Percentiles rank a stretch among this genome's conserved stretches.
These are phyloP conservation scores for Camelina neglecta DNA, from an alignment of 345 rosid genomes.

Conservation along the genomic window DNA sequence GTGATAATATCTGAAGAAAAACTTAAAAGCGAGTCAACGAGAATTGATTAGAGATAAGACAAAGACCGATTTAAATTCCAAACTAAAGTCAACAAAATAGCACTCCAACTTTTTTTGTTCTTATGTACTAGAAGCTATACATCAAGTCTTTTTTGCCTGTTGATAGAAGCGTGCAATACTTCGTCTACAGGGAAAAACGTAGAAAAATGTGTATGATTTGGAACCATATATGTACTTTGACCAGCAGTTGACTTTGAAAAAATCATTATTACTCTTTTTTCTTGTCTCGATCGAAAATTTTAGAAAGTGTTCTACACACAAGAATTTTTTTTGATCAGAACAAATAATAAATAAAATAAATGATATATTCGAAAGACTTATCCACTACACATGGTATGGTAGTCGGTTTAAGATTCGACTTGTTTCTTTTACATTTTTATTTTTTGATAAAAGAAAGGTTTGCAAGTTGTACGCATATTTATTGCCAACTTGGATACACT, in stretches of 20 bases:
- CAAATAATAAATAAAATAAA: background rate
- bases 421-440: background rate
- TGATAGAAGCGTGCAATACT: conserved; percentile 27
- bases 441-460: too few species aligned
- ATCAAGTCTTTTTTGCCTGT: too few species aligned
- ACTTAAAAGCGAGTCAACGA: too few species aligned
- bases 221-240: background rate
- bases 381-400: background rate
- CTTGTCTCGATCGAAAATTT: conserved; percentile 19
- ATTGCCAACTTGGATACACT: background rate
- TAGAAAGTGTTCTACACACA: background rate
- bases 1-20: too few species aligned
- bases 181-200: background rate
- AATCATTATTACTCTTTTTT: background rate
- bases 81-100: too few species aligned
- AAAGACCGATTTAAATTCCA: too few species aligned
- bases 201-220: background rate
- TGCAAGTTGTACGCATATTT: conserved; percentile 17
- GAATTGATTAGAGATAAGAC: too few species aligned
- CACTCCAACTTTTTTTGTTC: too few species aligned
- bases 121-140: too few species aligned
- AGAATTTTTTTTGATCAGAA: background rate
- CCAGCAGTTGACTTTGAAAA: conserved; percentile 22
- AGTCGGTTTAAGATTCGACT: conserved; percentile 4
- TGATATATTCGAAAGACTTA: conserved; percentile 15